Percentiles rank a stretch among this genome's conserved stretches.
Evolutionary conservation across 306 rosid genomes (phyloP).

Genomic region (Cicer pinnatifidum): DNA sequence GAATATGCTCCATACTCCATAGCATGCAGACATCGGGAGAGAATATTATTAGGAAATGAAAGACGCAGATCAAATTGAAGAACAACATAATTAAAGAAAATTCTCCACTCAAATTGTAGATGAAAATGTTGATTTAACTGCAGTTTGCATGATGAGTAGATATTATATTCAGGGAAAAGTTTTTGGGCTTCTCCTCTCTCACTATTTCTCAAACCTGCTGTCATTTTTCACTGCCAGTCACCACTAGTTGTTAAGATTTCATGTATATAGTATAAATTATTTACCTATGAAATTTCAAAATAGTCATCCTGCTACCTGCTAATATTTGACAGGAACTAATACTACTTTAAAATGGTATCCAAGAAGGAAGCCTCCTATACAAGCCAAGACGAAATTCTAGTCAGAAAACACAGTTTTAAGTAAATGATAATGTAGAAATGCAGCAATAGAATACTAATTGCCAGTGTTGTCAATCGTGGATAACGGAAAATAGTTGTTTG

Average conservation of each 20-base stretch:
- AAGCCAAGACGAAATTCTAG: no score
- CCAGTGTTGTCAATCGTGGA: no score
- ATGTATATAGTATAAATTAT: neutral
- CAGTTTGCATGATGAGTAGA: neutral
- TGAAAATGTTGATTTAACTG: neutral
- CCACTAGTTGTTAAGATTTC: neutral
- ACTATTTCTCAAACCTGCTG: neutral
- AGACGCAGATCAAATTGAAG: constrained; percentile 6
- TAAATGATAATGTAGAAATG: no score
- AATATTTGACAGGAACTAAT: neutral
- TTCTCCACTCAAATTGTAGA: neutral
- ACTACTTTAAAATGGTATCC: neutral
- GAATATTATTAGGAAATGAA: neutral
- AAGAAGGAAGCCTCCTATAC: no score
- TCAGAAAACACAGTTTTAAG: no score
- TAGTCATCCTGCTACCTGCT: neutral
- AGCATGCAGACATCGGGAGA: constrained; percentile 20
- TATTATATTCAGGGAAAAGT: neutral
- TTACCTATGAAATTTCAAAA: neutral
- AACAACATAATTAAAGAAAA: constrained; percentile 17
- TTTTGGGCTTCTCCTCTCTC: neutral
- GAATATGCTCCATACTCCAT: neutral
- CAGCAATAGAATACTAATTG: no score
- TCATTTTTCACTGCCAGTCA: neutral
- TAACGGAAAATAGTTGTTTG: no score